These are phyloP conservation scores for Scedosporium dehoogii DNA, from an alignment of 2,329 filamentous ascomycete species.

Conservation along the genomic window DNA sequence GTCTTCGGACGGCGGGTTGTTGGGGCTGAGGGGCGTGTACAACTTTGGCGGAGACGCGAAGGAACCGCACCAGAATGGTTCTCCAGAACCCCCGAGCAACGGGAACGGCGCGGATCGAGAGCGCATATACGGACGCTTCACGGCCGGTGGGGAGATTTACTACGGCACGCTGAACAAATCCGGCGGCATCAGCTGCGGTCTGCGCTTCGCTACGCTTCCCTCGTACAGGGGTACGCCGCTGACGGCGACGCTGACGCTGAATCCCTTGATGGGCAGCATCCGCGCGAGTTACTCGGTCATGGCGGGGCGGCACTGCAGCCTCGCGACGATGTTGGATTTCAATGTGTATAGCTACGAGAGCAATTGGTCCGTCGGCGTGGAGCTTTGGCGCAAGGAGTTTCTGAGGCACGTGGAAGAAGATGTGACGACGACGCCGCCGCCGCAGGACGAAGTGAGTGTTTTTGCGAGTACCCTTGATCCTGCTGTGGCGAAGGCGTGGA, in stretches of 20 bases:
- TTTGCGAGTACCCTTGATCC: not conserved
- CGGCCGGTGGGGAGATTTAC: conserved; percentile 85
- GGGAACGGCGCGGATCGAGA: conserved; percentile 32
- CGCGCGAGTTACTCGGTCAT: conserved; percentile 87
- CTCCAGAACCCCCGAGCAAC: conserved; percentile 7
- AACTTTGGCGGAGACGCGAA: conserved; percentile 74
- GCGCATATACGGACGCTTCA: conserved; percentile 70
- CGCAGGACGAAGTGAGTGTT: conserved; percentile 6
- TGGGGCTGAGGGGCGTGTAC: conserved; percentile 83
- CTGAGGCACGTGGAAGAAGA: conserved; percentile 24
- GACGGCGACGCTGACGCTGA: conserved; percentile 85
- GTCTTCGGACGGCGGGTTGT: conserved; percentile 81
- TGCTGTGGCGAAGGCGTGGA: conserved; percentile 14
- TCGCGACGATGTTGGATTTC: conserved; percentile 90
- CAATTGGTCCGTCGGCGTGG: conserved; percentile 81
- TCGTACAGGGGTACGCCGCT: conserved; percentile 77
- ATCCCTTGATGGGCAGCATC: conserved; percentile 88
- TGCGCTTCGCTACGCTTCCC: conserved; percentile 81
- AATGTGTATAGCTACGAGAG: conserved; percentile 98
- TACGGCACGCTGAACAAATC: conserved; percentile 94
- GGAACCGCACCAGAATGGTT: conserved; percentile 9
- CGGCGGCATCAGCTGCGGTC: conserved; percentile 78
- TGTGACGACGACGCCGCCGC: conserved; percentile 19
- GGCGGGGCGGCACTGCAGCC: conserved; percentile 69
- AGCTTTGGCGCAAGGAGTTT: conserved; percentile 69